Evolutionary conservation across 2,329 filamentous ascomycete genomes (phyloP).

Genomic region (Grosmannia serpens): DNA sequence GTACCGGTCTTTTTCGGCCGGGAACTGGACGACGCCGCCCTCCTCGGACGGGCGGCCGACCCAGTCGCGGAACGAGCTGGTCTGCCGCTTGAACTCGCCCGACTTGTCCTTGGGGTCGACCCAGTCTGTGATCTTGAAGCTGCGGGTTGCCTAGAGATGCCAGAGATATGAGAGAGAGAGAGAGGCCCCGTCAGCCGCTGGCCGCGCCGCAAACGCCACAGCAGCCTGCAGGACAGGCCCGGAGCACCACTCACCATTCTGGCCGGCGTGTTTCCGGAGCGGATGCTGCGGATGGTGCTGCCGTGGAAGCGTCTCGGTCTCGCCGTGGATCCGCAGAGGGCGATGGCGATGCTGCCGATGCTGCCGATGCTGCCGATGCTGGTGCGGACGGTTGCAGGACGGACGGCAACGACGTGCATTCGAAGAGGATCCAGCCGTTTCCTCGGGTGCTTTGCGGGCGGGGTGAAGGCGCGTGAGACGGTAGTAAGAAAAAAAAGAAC

Average conservation of each 20-base stretch:
- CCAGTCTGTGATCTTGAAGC: constrained; percentile 62
- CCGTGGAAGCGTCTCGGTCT: neutral
- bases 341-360: neutral
- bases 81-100: constrained; percentile 87
- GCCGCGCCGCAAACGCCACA: neutral
- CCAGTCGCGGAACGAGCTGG: constrained; percentile 69
- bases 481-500: too few relatives aligned
- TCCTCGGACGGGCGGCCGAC: constrained; percentile 51
- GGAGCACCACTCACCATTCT: neutral
- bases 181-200: neutral
- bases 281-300: neutral
- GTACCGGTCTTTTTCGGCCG: constrained; percentile 79
- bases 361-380: neutral
- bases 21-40: constrained; percentile 55
- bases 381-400: constrained; percentile 6
- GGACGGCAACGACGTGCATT: constrained; percentile 6
- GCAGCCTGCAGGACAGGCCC: too few relatives aligned
- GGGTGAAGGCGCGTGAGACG: neutral
- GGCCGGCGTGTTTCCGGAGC: neutral
- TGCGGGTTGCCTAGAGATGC: constrained; percentile 6
- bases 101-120: constrained; percentile 64
- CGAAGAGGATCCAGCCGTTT: neutral
- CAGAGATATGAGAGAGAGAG: neutral
- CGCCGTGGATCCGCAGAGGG: neutral
- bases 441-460: neutral